Evolutionary conservation across 139 green algal species (phyloP).

Genomic region (Chlamydomonas schloesseri): DNA sequence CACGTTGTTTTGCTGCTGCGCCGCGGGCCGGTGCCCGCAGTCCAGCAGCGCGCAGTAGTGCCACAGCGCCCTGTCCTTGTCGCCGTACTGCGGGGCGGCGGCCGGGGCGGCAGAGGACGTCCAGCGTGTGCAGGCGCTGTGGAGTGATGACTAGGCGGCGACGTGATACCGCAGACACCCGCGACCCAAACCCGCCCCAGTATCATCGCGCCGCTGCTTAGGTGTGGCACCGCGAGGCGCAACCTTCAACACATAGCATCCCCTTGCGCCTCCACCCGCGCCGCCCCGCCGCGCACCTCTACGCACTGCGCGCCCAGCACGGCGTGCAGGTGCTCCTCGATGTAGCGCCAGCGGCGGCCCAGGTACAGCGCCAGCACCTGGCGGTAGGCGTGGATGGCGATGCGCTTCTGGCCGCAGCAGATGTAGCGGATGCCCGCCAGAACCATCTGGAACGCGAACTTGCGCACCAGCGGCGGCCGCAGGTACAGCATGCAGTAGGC

Average conservation of each 20-base stretch:
- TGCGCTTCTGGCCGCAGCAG: constrained; percentile 64
- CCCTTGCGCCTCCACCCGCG: too few species aligned
- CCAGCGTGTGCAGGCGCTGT: too few species aligned
- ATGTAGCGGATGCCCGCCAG: constrained; percentile 92
- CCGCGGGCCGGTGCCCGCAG: constrained; percentile 54
- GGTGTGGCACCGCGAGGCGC: too few species aligned
- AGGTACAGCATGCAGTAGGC: constrained; percentile 79
- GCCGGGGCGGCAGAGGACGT: too few species aligned
- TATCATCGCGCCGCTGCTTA: too few species aligned
- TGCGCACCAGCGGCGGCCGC: constrained; percentile 66
- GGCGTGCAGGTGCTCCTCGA: constrained; percentile 93
- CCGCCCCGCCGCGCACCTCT: too few species aligned
- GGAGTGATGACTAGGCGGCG: constrained; percentile 19
- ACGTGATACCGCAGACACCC: too few species aligned
- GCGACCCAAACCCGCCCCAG: too few species aligned
- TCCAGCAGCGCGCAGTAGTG: constrained; percentile 82
- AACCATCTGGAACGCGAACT: constrained; percentile 92
- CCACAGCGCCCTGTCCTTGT: constrained; percentile 52
- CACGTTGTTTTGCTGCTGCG: constrained; percentile 82
- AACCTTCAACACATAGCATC: too few species aligned
- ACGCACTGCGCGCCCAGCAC: constrained; percentile 76
- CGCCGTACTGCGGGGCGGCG: constrained; percentile 39
- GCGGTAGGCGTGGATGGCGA: constrained; percentile 83
- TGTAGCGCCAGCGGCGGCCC: constrained; percentile 77
- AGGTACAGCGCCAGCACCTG: constrained; percentile 80